phyloP scores from a whole-genome alignment of 805 yeast species.

The Kodamaea neixiangensis region DNA sequence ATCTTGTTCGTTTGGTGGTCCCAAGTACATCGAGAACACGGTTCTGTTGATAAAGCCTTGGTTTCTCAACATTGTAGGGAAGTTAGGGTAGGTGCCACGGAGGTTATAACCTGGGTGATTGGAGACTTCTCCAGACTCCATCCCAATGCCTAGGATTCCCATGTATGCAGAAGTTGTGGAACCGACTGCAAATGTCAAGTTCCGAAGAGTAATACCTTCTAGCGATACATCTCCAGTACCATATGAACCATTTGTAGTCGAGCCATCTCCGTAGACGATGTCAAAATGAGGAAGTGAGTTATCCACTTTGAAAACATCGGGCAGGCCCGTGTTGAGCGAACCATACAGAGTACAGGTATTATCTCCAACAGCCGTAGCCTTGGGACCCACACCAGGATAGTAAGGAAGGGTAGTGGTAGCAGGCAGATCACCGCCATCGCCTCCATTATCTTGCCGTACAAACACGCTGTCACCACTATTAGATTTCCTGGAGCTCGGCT shows the following conservation, averaged over 20 bases:
- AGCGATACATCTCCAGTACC: constrained; percentile 8
- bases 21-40: constrained; percentile 17
- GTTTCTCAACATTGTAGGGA: constrained; percentile 12
- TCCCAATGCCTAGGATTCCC: constrained; percentile 11
- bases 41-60: constrained; percentile 13
- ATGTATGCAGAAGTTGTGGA: not conserved
- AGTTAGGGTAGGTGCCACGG: constrained; percentile 9
- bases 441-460: not conserved
- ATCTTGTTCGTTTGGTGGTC: constrained; percentile 3
- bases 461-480: not conserved
- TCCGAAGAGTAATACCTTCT: constrained; percentile 6
- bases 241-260: constrained; percentile 6
- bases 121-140: constrained; percentile 4
- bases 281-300: constrained; percentile 3
- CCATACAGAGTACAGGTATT: constrained; percentile 5
- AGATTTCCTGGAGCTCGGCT: not conserved
- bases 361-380: constrained; percentile 2
- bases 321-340: not conserved
- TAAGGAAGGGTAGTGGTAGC: not conserved
- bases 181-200: constrained; percentile 10
- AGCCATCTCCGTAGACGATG: constrained; percentile 9
- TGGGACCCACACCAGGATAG: not conserved
- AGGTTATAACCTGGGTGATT: not conserved
- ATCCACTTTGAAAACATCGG: not conserved
- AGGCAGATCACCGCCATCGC: not conserved